Percentiles rank a stretch among this genome's conserved stretches.
Conservation (phyloP, 2,329 filamentous ascomycete genomes). For the Fusarium guadeloupense region DNA sequence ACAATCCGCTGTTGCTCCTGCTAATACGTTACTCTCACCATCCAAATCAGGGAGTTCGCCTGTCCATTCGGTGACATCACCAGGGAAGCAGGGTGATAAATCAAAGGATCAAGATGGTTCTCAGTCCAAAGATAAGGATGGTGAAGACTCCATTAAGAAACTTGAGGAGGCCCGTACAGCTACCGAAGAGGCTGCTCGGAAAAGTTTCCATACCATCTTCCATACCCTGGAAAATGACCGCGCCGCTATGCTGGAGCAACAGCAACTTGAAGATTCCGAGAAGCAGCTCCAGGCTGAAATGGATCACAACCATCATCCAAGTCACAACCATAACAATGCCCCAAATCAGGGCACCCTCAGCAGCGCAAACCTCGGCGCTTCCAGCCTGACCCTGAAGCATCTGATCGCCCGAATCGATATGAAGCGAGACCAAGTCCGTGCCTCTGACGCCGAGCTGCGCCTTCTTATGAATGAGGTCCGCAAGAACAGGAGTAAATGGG, state of each 20-base stretch:
- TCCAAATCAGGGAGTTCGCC: slow-evolving; percentile 75
- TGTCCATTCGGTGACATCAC: slow-evolving; percentile 69
- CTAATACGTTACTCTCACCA: slow-evolving; percentile 70
- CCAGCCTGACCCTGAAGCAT: slow-evolving; percentile 95
- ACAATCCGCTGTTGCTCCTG: slow-evolving; percentile 60
- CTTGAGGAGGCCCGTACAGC: slow-evolving; percentile 91
- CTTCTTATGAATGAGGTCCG: slow-evolving; percentile 96
- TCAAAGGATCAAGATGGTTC: slow-evolving; percentile 59
- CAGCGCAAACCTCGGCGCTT: slow-evolving; percentile 93
- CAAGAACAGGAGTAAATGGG: slow-evolving; percentile 99
- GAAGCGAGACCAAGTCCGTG: slow-evolving; percentile 88
- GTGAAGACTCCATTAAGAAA: slow-evolving; percentile 91
- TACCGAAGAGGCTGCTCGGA: slow-evolving; percentile 87
- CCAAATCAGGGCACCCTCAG: slow-evolving; percentile 88
- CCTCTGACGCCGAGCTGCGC: slow-evolving; percentile 91
- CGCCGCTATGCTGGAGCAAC: slow-evolving; percentile 96
- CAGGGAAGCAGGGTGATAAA: slow-evolving; percentile 65
- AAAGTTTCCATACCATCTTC: slow-evolving; percentile 92
- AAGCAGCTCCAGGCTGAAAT: slow-evolving; percentile 96
- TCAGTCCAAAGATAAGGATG: slow-evolving; percentile 70
- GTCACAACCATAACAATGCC: slow-evolving; percentile 59
- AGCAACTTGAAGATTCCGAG: slow-evolving; percentile 95
- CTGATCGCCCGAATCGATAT: slow-evolving; percentile 95
- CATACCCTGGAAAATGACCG: slow-evolving; percentile 95
- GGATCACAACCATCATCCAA: slow-evolving; percentile 69